These are phyloP conservation scores for Royoungia palumana DNA, from an alignment of 768 basidiomycete species.

Conservation along the genomic window DNA sequence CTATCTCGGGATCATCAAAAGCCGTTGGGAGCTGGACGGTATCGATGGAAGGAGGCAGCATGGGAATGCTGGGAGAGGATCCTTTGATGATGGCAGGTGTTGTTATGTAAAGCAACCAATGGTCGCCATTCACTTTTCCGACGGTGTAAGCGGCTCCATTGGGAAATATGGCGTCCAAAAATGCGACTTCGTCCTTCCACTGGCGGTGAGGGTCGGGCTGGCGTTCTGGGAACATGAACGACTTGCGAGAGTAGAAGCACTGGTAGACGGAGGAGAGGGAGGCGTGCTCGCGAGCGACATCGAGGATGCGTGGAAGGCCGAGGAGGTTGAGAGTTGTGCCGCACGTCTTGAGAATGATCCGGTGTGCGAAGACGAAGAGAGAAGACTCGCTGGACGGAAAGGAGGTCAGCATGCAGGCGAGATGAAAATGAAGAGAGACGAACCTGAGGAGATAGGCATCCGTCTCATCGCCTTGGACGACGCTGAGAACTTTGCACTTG, in stretches of 20 bases:
- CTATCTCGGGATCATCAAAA: slow-evolving; percentile 12
- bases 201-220: slow-evolving; percentile 90
- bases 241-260: slow-evolving; percentile 97
- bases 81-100: slow-evolving; percentile 42
- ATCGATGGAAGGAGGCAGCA: slow-evolving; percentile 13
- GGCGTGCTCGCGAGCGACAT: slow-evolving; percentile 77
- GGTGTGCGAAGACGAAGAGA: slow-evolving; percentile 90
- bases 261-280: slow-evolving; percentile 71
- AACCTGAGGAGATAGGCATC: slow-evolving; percentile 97
- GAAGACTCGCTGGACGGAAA: slow-evolving; percentile 82
- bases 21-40: slow-evolving; percentile 7
- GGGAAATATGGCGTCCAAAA: slow-evolving; percentile 84
- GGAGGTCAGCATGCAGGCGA: slow-evolving; percentile 10
- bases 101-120: slow-evolving; percentile 96
- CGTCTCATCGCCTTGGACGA: slow-evolving; percentile 81
- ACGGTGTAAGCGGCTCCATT: slow-evolving; percentile 93
- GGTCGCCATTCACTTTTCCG: slow-evolving; percentile 97
- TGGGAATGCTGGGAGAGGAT: slow-evolving; percentile 19
- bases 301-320: slow-evolving; percentile 90
- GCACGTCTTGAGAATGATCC: slow-evolving; percentile 97
- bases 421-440: slow-evolving; percentile 25
- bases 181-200: slow-evolving; percentile 92
- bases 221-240: slow-evolving; percentile 98
- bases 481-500: slow-evolving; percentile 92
- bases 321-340: slow-evolving; percentile 97